Conservation (phyloP, 163 green algal genomes). For the Picocystis sp. region DNA sequence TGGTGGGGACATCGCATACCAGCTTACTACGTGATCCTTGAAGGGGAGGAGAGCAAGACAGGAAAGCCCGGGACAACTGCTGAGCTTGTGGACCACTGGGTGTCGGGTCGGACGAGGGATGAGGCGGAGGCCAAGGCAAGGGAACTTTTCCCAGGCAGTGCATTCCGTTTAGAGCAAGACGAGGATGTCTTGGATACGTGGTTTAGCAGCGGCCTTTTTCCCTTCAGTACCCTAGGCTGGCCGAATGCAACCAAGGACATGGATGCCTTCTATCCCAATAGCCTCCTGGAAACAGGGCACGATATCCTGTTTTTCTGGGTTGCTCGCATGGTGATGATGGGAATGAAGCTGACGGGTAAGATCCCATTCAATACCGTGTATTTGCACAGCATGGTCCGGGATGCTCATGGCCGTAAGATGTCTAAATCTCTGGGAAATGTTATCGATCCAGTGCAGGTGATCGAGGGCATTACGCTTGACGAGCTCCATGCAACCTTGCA, state of each 20-base stretch:
- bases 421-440: conserved; percentile 93
- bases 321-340: conserved; percentile 97
- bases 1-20: conserved; percentile 99
- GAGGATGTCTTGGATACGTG: conserved; percentile 94
- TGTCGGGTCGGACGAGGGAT: conserved; percentile 50
- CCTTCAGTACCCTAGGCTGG: conserved; percentile 88
- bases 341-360: conserved; percentile 72
- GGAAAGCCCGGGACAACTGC: conserved; percentile 38
- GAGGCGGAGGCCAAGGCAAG: conserved; percentile 38
- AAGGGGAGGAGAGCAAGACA: conserved; percentile 27
- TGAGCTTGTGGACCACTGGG: conserved; percentile 52
- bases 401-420: conserved; percentile 97
- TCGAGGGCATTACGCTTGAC: conserved; percentile 84
- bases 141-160: conserved; percentile 38
- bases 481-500: conserved; percentile 58
- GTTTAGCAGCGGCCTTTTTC: conserved; percentile 93
- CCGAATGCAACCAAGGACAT: conserved; percentile 67
- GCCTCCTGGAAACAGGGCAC: conserved; percentile 88
- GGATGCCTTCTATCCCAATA: conserved; percentile 71
- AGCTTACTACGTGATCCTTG: conserved; percentile 75
- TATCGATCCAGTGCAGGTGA: conserved; percentile 90
- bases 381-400: conserved; percentile 88
- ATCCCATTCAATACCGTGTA: conserved; percentile 51
- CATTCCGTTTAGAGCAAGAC: conserved; percentile 63
- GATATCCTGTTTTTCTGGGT: conserved; percentile 99